Conservation (phyloP, 1,139 yeast genomes). For the Hanseniaspora gamundiae region DNA sequence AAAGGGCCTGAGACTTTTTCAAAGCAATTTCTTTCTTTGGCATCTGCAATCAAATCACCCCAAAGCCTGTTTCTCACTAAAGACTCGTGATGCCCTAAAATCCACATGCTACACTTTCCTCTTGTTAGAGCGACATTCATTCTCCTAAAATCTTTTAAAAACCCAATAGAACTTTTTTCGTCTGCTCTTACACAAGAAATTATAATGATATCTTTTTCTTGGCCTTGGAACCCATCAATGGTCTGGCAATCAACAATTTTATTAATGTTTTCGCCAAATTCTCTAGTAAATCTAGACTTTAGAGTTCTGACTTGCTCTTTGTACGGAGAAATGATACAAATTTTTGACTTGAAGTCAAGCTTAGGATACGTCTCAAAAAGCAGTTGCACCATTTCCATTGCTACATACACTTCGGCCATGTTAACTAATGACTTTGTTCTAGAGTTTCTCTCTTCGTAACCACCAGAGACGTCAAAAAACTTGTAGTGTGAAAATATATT, state of each 20-base stretch:
- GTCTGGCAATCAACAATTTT: constrained; percentile 80
- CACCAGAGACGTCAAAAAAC: constrained; percentile 62
- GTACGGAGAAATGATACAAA: constrained; percentile 92
- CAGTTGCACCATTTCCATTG: constrained; percentile 53
- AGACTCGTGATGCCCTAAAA: constrained; percentile 66
- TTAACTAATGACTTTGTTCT: constrained; percentile 63
- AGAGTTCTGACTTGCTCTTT: constrained; percentile 68
- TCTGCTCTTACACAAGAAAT: constrained; percentile 92
- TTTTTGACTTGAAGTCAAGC: constrained; percentile 49
- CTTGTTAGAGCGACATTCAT: constrained; percentile 95
- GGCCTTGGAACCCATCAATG: constrained; percentile 97
- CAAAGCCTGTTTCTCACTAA: constrained; percentile 55
- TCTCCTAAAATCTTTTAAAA: constrained; percentile 78
- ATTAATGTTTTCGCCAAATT: constrained; percentile 51
- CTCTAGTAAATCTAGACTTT: constrained; percentile 41
- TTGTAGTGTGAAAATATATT: constrained; percentile 56
- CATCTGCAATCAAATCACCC: constrained; percentile 54
- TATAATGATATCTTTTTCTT: constrained; percentile 86
- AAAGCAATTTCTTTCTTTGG: constrained; percentile 35
- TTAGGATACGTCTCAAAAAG: constrained; percentile 41
- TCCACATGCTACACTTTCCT: constrained; percentile 87
- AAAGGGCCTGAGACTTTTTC: constrained; percentile 6
- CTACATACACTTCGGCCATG: constrained; percentile 55
- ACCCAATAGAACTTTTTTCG: constrained; percentile 51
- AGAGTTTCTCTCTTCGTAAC: constrained; percentile 50